Percentiles rank a stretch among this genome's conserved stretches.
Evolutionary conservation across 768 basidiomycete species (phyloP).

Genomic region (Psilocybe subaeruginosa): DNA sequence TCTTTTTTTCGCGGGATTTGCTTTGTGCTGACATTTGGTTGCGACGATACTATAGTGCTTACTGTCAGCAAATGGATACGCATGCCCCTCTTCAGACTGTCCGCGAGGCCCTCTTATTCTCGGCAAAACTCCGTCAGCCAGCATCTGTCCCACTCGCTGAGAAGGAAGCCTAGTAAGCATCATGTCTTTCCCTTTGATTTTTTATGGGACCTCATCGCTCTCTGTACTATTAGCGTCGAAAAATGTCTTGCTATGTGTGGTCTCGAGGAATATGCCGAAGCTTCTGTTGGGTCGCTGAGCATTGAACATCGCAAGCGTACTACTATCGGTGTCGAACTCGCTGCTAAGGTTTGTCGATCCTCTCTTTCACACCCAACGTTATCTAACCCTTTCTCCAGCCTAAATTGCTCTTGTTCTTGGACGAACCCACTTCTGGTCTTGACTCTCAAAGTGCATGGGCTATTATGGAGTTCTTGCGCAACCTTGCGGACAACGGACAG

Average conservation of each 20-base stretch:
- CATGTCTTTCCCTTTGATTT: constrained; percentile 27
- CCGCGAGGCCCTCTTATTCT: constrained; percentile 81
- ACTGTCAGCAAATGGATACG: constrained; percentile 85
- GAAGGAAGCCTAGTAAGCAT: constrained; percentile 77
- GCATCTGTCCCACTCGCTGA: constrained; percentile 63
- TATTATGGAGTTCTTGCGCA: constrained; percentile 72
- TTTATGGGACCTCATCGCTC: no score
- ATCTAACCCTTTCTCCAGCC: constrained; percentile 46
- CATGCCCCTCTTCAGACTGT: constrained; percentile 79
- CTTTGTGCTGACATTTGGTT: background rate
- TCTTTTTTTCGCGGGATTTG: background rate
- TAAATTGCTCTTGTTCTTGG: constrained; percentile 81
- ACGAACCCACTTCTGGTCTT: constrained; percentile 89
- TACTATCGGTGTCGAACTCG: constrained; percentile 86
- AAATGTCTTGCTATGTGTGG: constrained; percentile 33
- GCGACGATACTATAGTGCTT: constrained; percentile 45
- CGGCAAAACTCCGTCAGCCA: constrained; percentile 81
- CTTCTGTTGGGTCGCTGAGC: constrained; percentile 62
- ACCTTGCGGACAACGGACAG: constrained; percentile 79
- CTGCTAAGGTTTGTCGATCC: constrained; percentile 61
- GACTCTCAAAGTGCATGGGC: constrained; percentile 88
- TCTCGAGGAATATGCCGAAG: constrained; percentile 48
- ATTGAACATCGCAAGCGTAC: constrained; percentile 78
- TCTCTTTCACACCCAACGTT: background rate
- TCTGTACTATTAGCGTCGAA: no score